A percentile compares a stretch with the other conserved stretches of the same genome.
Evolutionary conservation across 306 rosid species (phyloP).

Genomic region (Dalbergia oliveri): DNA sequence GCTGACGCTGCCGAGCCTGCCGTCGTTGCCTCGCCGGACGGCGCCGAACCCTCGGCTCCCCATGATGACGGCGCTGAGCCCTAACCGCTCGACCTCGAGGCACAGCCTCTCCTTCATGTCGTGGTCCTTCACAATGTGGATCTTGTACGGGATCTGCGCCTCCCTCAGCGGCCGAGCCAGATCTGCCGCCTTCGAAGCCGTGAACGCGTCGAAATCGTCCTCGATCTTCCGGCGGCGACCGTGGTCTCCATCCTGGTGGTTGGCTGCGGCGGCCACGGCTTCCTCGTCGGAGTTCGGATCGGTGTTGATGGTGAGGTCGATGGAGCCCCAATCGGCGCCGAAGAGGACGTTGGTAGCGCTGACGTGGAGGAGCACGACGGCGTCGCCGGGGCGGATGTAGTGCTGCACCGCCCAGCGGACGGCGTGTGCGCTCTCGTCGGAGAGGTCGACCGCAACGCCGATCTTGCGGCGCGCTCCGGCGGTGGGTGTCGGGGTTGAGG

Average conservation of each 20-base stretch:
- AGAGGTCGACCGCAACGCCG: slow-evolving; percentile 82
- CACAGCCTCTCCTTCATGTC: slow-evolving; percentile 86
- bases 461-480: slow-evolving; percentile 86
- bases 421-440: slow-evolving; percentile 81
- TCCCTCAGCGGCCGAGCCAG: slow-evolving; percentile 67
- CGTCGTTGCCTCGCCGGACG: slow-evolving; percentile 69
- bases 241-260: neutral
- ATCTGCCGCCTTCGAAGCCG: slow-evolving; percentile 76
- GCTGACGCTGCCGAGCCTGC: slow-evolving; percentile 80
- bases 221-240: slow-evolving; percentile 46
- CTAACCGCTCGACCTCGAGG: slow-evolving; percentile 80
- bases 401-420: slow-evolving; percentile 84
- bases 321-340: slow-evolving; percentile 87
- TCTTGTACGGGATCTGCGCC: slow-evolving; percentile 86
- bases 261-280: slow-evolving; percentile 5
- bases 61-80: slow-evolving; percentile 82
- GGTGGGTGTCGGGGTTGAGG: slow-evolving; percentile 72
- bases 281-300: neutral
- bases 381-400: slow-evolving; percentile 83
- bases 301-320: slow-evolving; percentile 62
- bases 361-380: slow-evolving; percentile 83
- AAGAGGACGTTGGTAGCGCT: slow-evolving; percentile 85
- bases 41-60: slow-evolving; percentile 89
- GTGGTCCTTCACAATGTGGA: slow-evolving; percentile 86
- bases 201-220: slow-evolving; percentile 77